These are phyloP conservation scores for Pycnococcus provasolii DNA, from an alignment of 139 green algal species.

Conservation along the genomic window DNA sequence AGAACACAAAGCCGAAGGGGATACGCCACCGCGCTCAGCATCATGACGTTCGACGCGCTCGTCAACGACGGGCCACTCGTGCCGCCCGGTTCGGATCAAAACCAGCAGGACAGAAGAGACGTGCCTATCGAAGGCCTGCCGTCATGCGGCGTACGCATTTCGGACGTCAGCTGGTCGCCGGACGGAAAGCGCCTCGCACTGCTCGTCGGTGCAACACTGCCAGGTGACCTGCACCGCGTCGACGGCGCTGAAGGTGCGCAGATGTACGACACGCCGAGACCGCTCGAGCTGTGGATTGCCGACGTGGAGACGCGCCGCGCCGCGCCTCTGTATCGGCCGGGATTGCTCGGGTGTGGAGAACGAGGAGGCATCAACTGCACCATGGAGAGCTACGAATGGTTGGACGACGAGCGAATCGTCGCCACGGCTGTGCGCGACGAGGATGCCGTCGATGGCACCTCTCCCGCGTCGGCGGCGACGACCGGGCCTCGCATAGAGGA, in stretches of 20 bases:
- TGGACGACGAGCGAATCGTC: constrained; percentile 9
- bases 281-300: constrained; percentile 29
- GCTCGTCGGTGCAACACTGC: background rate
- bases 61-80: background rate
- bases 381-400: background rate
- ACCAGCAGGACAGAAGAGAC: background rate
- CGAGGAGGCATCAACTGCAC: too few species aligned
- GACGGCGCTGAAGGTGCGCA: background rate
- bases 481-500: too few species aligned
- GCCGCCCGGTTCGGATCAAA: background rate
- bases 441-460: too few species aligned
- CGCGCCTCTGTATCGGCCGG: background rate
- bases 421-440: constrained; percentile 13
- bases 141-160: constrained; percentile 12
- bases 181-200: constrained; percentile 38
- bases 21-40: constrained; percentile 42
- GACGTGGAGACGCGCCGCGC: constrained; percentile 17
- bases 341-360: background rate
- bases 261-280: background rate
- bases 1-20: constrained; percentile 65
- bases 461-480: too few species aligned
- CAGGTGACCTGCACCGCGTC: background rate
- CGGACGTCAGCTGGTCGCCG: constrained; percentile 52
- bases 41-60: constrained; percentile 10
- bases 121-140: background rate